Percentiles rank a stretch among this genome's conserved stretches.
These are phyloP conservation scores for Clonostachys chloroleuca DNA, from an alignment of 2,329 filamentous ascomycete species.

Conservation along the genomic window DNA sequence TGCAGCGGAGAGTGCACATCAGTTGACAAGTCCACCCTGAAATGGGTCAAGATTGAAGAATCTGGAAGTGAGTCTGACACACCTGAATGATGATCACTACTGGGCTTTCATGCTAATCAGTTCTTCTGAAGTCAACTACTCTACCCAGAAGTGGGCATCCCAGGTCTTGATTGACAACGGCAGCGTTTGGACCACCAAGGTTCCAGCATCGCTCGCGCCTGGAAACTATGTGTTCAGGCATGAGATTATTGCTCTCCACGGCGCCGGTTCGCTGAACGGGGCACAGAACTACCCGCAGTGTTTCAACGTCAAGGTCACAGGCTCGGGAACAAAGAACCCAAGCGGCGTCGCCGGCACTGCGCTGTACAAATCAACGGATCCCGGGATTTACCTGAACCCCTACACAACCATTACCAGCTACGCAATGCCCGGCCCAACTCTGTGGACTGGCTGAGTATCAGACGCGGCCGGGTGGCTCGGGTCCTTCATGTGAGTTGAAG, in stretches of 20 bases:
- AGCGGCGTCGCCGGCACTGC: slow-evolving; percentile 16
- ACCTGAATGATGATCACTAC: too few species aligned
- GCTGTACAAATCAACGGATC: slow-evolving; percentile 13
- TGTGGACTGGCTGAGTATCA: too few species aligned
- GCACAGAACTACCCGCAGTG: slow-evolving; percentile 48
- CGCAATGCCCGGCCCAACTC: neutral
- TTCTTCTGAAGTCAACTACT: slow-evolving; percentile 12
- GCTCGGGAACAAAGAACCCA: slow-evolving; percentile 22
- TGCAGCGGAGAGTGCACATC: slow-evolving; percentile 33
- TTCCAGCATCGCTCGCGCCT: slow-evolving; percentile 21
- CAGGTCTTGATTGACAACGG: slow-evolving; percentile 34
- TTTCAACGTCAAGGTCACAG: slow-evolving; percentile 37
- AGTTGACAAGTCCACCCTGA: slow-evolving; percentile 21
- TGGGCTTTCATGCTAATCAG: too few species aligned
- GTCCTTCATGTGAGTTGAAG: too few species aligned
- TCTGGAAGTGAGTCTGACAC: slow-evolving; percentile 31
- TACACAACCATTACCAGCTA: slow-evolving; percentile 12
- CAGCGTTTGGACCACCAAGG: slow-evolving; percentile 17
- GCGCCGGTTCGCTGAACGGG: slow-evolving; percentile 30
- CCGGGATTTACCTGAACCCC: slow-evolving; percentile 18
- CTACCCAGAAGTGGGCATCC: slow-evolving; percentile 22
- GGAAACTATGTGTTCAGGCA: slow-evolving; percentile 41
- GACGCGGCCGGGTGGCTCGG: too few species aligned
- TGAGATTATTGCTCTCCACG: slow-evolving; percentile 44
- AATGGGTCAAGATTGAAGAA: slow-evolving; percentile 60